Percentiles rank a stretch among this genome's conserved stretches.
Evolutionary conservation across 345 rosid genomes (phyloP).

Genomic region (Erysimum cheiranthoides): DNA sequence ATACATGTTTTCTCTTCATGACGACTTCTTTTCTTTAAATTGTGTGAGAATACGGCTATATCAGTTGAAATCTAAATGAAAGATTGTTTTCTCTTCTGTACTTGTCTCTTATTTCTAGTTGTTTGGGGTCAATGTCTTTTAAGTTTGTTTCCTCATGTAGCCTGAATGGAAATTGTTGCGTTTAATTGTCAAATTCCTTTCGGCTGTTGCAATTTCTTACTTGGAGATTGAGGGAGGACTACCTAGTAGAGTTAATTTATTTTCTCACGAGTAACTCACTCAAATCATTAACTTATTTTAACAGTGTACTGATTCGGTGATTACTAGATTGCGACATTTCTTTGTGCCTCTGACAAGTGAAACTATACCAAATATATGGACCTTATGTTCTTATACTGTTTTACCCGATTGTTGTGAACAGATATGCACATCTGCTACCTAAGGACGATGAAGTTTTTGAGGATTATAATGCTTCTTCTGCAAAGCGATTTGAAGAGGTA

Average conservation of each 20-base stretch:
- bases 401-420: slow-evolving; percentile 45
- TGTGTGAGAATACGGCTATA: slow-evolving; percentile 24
- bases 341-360: slow-evolving; percentile 23
- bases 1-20: slow-evolving; percentile 20
- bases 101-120: slow-evolving; percentile 19
- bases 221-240: slow-evolving; percentile 18
- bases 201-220: slow-evolving; percentile 2
- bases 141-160: slow-evolving; percentile 7
- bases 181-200: slow-evolving; percentile 15
- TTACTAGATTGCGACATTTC: slow-evolving; percentile 23
- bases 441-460: slow-evolving; percentile 88
- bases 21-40: slow-evolving; percentile 10
- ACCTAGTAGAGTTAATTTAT: not conserved
- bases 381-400: slow-evolving; percentile 25
- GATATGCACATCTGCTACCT: slow-evolving; percentile 94
- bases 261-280: not conserved
- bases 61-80: slow-evolving; percentile 24
- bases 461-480: slow-evolving; percentile 69
- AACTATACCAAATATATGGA: slow-evolving; percentile 19
- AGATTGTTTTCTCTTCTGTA: slow-evolving; percentile 9
- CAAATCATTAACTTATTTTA: not conserved
- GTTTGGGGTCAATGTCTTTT: slow-evolving; percentile 11
- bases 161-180: slow-evolving; percentile 28
- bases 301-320: slow-evolving; percentile 24
- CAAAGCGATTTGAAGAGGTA: slow-evolving; percentile 96